Evolutionary conservation across 345 rosid genomes (phyloP), one percentile per base, ranked within the genome.

Genomic region (Xanthoceras sorbifolium): DNA sequence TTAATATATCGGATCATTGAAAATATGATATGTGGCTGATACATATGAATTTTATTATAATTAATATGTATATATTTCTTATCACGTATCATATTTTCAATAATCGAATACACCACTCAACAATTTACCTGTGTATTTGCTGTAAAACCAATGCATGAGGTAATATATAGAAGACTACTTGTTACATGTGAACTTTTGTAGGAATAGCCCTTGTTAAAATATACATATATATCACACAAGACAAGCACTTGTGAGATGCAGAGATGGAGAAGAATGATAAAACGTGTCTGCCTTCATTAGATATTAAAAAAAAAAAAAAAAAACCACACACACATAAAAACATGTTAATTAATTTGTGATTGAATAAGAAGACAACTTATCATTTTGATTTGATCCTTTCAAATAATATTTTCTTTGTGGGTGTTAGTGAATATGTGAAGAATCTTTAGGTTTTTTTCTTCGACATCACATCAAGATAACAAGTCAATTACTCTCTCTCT

Each of bases 361-460:
- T 50, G 55, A 50, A 50, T 50, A 12, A 17, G 22, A 50, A 50
- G 3, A 28, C 48, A 46, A 69, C 23, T 18, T 9, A 52, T 50
- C 18, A 9, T 20, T 17, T 40, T 40, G 57, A 72, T 72, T 3
- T 71, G 67, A 72, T 72, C 54, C 54, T 60, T 38, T 22, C 3
- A 59, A 11, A 23, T 1, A n/a, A 36, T 38, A 59, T 71, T 6
- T 32, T 3, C 29, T 60, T 61, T 59, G 26, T 40, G 3, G 42
- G 67, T 42, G 22, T 42, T 38, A 42, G 60, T 57, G n/a, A 71
- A 32, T 32, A 25, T 69, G 9, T 50, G 54, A 4, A 69, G 42
- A 71, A 71, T 57, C 32, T 71, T 71, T 71, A 31, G 50, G 64
- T 32, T 57, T 38, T n/a, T 72, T 60, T 6, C 57, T 60, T 40